phyloP scores from a whole-genome alignment of 2,329 filamentous ascomycete species.

The Microcera coccophila region DNA sequence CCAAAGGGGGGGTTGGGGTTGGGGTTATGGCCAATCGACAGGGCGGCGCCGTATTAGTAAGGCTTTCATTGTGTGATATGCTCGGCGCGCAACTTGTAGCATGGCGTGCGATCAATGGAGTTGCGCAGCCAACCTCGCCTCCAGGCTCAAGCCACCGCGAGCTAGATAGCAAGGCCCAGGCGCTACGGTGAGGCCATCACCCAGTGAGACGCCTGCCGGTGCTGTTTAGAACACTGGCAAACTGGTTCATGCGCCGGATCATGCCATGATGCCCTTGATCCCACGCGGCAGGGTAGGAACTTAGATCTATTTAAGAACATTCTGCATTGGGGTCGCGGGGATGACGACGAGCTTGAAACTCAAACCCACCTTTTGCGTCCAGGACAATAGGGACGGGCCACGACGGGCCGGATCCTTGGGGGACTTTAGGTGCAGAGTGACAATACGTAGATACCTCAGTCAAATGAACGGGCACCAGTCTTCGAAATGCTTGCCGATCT shows the following conservation, averaged over 20 bases:
- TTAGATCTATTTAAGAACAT: not conserved
- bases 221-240: no score
- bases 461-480: not conserved
- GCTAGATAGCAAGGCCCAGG: slow-evolving; percentile 2
- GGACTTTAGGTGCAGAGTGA: no score
- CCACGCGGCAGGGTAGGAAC: not conserved
- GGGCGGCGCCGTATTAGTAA: not conserved
- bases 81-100: not conserved
- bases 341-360: not conserved
- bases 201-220: no score
- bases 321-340: no score
- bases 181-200: no score
- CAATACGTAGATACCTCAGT: not conserved
- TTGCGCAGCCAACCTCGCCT: slow-evolving; percentile 2
- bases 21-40: not conserved
- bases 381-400: slow-evolving; percentile 1
- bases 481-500: not conserved
- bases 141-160: slow-evolving; percentile 2
- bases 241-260: not conserved
- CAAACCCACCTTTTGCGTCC: not conserved
- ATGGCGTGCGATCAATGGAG: slow-evolving; percentile 2
- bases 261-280: not conserved
- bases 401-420: not conserved
- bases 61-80: not conserved
- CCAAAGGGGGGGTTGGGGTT: no score